These are phyloP conservation scores for Rubia tinctorum DNA, from an alignment of 305 asterid species.

Conservation along the genomic window DNA sequence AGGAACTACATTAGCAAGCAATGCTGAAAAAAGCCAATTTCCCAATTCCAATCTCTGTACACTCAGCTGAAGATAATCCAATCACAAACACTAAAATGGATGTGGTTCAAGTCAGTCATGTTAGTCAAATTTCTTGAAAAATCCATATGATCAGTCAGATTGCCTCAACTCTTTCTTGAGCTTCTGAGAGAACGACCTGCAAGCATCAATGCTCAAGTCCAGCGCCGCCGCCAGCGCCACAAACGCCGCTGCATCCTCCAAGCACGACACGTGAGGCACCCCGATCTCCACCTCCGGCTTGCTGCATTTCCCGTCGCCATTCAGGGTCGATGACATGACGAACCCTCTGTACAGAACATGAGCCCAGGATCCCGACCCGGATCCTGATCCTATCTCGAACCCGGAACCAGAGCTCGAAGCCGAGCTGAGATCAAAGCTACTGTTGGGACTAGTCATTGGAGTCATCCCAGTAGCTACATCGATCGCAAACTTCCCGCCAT, in stretches of 20 bases:
- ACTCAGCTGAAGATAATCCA: slow-evolving; percentile 22
- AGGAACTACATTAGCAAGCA: slow-evolving; percentile 13
- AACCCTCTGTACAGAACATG: slow-evolving; percentile 69
- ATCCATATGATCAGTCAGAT: slow-evolving; percentile 22
- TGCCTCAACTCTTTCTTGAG: slow-evolving; percentile 80
- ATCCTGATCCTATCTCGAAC: slow-evolving; percentile 36
- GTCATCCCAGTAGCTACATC: slow-evolving; percentile 77
- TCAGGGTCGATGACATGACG: slow-evolving; percentile 82
- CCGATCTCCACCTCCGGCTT: slow-evolving; percentile 90
- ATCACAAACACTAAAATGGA: background rate
- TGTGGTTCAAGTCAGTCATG: background rate
- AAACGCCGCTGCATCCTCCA: slow-evolving; percentile 94
- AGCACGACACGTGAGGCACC: slow-evolving; percentile 82
- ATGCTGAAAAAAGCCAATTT: background rate
- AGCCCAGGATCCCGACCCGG: slow-evolving; percentile 85
- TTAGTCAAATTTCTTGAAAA: background rate
- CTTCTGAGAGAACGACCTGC: slow-evolving; percentile 62
- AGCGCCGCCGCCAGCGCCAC: slow-evolving; percentile 95
- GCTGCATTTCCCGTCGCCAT: slow-evolving; percentile 58
- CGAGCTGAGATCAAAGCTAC: slow-evolving; percentile 81
- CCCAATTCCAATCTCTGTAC: slow-evolving; percentile 40
- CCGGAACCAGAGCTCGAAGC: slow-evolving; percentile 68
- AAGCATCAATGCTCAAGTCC: slow-evolving; percentile 93
- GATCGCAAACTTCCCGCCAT: slow-evolving; percentile 67
- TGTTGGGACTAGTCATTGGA: slow-evolving; percentile 71